These are phyloP conservation scores for Diaporthe humulicola DNA, from an alignment of 2,329 filamentous ascomycete genomes.

Conservation along the genomic window DNA sequence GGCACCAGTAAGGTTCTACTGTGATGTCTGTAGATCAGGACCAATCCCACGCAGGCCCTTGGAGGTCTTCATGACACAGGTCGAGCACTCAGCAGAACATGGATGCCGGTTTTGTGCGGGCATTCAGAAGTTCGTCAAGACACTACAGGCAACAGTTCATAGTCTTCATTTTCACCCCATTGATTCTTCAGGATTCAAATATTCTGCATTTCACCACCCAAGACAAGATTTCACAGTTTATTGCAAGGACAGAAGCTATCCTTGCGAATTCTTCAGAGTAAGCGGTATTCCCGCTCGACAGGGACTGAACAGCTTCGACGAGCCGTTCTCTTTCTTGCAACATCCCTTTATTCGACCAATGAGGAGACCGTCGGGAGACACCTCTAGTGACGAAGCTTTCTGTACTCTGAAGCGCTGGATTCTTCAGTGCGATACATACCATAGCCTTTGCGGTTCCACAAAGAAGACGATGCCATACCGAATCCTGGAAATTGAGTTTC, in stretches of 20 bases:
- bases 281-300: neutral
- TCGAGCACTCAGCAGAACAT: neutral
- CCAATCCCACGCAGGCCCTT: neutral
- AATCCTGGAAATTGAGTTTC: neutral
- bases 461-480: neutral
- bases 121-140: neutral
- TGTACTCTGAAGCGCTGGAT: slow-evolving; percentile 1
- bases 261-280: neutral
- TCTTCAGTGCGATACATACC: neutral
- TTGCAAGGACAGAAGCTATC: neutral
- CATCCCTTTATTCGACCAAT: neutral
- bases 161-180: neutral
- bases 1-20: neutral
- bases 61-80: neutral
- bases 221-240: neutral
- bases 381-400: slow-evolving; percentile 3
- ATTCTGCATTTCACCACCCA: neutral
- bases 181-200: neutral
- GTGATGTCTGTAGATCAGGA: neutral
- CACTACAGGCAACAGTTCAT: neutral
- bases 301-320: neutral
- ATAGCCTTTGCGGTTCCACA: neutral
- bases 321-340: neutral
- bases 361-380: neutral
- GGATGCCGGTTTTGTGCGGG: neutral